phyloP scores from a whole-genome alignment of 768 basidiomycete species.

The Boletus subparvulus region DNA sequence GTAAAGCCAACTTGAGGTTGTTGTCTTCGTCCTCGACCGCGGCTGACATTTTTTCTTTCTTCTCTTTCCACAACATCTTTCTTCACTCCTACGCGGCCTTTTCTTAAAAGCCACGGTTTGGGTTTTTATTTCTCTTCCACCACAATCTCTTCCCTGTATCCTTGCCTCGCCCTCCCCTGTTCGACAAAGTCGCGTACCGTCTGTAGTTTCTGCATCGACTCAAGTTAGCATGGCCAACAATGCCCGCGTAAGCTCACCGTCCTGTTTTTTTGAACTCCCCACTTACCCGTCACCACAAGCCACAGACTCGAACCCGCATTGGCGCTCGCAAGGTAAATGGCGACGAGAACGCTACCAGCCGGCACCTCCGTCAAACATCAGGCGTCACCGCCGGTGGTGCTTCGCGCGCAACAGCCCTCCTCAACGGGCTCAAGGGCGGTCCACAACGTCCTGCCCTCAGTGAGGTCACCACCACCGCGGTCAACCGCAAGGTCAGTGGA shows the following conservation, averaged over 20 bases:
- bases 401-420: slow-evolving; percentile 47
- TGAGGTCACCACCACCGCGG: slow-evolving; percentile 76
- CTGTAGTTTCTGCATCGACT: slow-evolving; percentile 20
- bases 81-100: slow-evolving; percentile 26
- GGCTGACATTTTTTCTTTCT: slow-evolving; percentile 35
- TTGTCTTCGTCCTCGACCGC: slow-evolving; percentile 31
- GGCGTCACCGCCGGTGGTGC: slow-evolving; percentile 45
- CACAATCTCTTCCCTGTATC: slow-evolving; percentile 30
- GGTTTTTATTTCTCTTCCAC: slow-evolving; percentile 35
- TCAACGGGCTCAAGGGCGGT: slow-evolving; percentile 49
- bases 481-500: slow-evolving; percentile 69
- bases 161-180: slow-evolving; percentile 5
- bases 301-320: slow-evolving; percentile 64
- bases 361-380: slow-evolving; percentile 63
- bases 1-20: slow-evolving; percentile 11
- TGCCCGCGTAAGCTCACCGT: slow-evolving; percentile 49
- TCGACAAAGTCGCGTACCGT: slow-evolving; percentile 12
- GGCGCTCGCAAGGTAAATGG: slow-evolving; percentile 62
- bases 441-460: slow-evolving; percentile 71
- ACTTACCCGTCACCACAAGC: slow-evolving; percentile 37
- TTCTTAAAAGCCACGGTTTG: slow-evolving; percentile 24
- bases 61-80: slow-evolving; percentile 12
- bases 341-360: slow-evolving; percentile 77
- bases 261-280: not conserved
- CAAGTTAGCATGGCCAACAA: slow-evolving; percentile 53